Evolutionary conservation across 306 rosid genomes (phyloP).

Genomic region (Phaseolus lunatus): DNA sequence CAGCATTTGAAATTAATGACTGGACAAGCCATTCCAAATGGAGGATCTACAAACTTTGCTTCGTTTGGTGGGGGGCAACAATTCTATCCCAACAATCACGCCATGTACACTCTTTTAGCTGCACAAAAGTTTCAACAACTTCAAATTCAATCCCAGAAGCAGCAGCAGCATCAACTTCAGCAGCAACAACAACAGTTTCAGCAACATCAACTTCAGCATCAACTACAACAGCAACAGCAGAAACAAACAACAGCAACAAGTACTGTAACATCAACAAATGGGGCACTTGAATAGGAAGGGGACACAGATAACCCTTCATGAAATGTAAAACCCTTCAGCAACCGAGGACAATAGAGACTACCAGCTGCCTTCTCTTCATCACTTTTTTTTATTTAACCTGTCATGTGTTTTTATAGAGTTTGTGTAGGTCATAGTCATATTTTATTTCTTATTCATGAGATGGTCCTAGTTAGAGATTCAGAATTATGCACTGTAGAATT

Average conservation of each 20-base stretch:
- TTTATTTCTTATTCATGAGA: constrained; percentile 28
- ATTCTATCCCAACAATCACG: constrained; percentile 66
- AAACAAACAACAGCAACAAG: constrained; percentile 52
- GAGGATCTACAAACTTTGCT: constrained; percentile 68
- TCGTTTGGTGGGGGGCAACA: constrained; percentile 72
- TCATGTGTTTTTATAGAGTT: constrained; percentile 18
- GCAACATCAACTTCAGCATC: constrained; percentile 75
- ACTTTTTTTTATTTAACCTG: background rate
- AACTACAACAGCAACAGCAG: constrained; percentile 68
- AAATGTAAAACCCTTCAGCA: constrained; percentile 51
- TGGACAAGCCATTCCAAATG: constrained; percentile 69
- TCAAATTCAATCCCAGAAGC: constrained; percentile 87
- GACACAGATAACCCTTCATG: constrained; percentile 48
- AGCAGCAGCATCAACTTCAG: constrained; percentile 73
- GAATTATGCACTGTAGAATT: constrained; percentile 30
- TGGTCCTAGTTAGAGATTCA: constrained; percentile 21
- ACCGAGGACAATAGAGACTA: constrained; percentile 50
- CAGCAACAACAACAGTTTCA: constrained; percentile 78
- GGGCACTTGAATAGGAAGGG: constrained; percentile 58
- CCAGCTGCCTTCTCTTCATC: background rate
- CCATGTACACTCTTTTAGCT: constrained; percentile 73
- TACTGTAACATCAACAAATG: constrained; percentile 44
- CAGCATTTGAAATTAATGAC: constrained; percentile 82
- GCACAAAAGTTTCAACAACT: constrained; percentile 94
- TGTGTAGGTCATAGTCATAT: constrained; percentile 21